Evolutionary conservation across 352 stramenopile species (phyloP).

Genomic region (Globisporangium cystogenes): DNA sequence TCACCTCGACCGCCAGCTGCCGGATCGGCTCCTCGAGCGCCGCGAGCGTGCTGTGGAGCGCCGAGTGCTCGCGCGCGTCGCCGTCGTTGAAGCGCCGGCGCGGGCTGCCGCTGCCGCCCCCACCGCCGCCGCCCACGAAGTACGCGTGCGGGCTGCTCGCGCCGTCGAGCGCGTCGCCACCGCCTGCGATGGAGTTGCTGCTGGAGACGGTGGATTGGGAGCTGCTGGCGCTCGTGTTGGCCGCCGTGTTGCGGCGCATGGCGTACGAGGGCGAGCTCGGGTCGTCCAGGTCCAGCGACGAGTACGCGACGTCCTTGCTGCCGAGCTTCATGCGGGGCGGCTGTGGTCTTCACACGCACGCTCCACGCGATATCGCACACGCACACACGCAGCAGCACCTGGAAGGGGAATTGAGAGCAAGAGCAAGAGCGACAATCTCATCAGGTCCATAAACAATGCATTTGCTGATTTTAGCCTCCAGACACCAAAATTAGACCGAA

Average conservation of each 20-base stretch:
- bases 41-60: constrained; percentile 41
- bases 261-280: constrained; percentile 22
- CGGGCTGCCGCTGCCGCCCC: constrained; percentile 2
- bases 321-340: constrained; percentile 48
- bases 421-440: too few relatives aligned
- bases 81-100: constrained; percentile 25
- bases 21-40: constrained; percentile 61
- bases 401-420: too few relatives aligned
- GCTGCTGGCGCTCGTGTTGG: constrained; percentile 28
- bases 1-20: constrained; percentile 72
- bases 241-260: constrained; percentile 22
- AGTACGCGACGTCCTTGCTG: constrained; percentile 72
- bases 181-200: constrained; percentile 13
- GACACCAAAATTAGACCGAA: too few relatives aligned
- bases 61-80: constrained; percentile 20
- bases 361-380: too few relatives aligned
- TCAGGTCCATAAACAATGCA: too few relatives aligned
- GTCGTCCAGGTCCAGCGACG: constrained; percentile 71
- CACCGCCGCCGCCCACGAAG: background rate
- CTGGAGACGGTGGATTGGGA: constrained; percentile 34
- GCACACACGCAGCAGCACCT: too few relatives aligned
- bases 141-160: background rate
- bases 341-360: background rate
- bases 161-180: constrained; percentile 7
- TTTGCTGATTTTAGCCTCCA: too few relatives aligned